Conservation (phyloP, 2,329 filamentous ascomycete species). For the Pezicula neosporulosa region DNA sequence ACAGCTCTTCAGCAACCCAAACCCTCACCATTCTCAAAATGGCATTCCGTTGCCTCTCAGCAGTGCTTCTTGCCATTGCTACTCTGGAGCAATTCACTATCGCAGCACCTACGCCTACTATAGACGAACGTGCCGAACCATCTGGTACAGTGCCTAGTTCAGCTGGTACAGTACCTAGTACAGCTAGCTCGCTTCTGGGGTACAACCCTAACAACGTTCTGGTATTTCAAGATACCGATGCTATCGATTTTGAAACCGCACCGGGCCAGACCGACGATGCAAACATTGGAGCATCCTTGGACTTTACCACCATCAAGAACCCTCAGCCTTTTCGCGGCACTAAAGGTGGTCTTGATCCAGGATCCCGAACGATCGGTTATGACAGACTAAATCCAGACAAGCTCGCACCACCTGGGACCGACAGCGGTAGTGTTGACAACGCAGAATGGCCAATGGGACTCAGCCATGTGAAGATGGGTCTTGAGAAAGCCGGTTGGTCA, state of each 20-base stretch:
- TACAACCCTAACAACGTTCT: constrained; percentile 34
- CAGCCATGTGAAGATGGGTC: constrained; percentile 38
- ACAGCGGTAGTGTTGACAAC: constrained; percentile 41
- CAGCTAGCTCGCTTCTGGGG: constrained; percentile 29
- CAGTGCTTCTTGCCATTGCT: no score
- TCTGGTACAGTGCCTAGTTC: no score
- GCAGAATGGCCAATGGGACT: constrained; percentile 51
- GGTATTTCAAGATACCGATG: constrained; percentile 29
- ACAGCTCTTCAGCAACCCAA: no score
- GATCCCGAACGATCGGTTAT: constrained; percentile 43
- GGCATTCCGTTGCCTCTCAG: no score
- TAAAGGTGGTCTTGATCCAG: constrained; percentile 47
- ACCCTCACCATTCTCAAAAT: no score
- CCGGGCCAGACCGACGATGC: constrained; percentile 47
- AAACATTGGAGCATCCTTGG: constrained; percentile 47
- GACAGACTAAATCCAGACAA: constrained; percentile 50
- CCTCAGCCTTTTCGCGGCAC: constrained; percentile 54
- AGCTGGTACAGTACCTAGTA: constrained; percentile 6
- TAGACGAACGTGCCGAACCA: no score
- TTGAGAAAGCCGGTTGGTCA: constrained; percentile 63
- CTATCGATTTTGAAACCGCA: constrained; percentile 38
- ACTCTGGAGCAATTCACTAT: no score
- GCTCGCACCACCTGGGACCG: constrained; percentile 48
- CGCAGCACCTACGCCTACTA: no score
- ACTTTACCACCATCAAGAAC: constrained; percentile 47